Evolutionary conservation across 1,139 yeast species (phyloP).

Genomic region (Entelexis paramagnoliae): DNA sequence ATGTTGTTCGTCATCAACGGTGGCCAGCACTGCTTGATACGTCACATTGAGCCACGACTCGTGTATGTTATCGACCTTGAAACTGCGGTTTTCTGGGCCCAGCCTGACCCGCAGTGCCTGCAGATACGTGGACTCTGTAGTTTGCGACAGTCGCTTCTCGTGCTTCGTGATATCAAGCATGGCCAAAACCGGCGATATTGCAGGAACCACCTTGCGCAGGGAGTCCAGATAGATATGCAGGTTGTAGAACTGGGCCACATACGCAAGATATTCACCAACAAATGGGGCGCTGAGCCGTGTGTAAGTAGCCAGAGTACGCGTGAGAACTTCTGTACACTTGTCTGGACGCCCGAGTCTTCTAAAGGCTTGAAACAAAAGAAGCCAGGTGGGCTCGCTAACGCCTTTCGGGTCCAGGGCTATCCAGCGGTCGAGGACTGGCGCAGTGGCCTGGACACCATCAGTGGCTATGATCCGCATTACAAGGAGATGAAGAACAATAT

Average conservation of each 20-base stretch:
- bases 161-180: constrained; percentile 12
- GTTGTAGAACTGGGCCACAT: constrained; percentile 20
- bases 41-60: constrained; percentile 24
- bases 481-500: constrained; percentile 19
- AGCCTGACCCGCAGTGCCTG: constrained; percentile 2
- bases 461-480: constrained; percentile 18
- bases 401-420: constrained; percentile 10
- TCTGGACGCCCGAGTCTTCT: constrained; percentile 21
- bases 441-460: constrained; percentile 20
- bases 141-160: constrained; percentile 1
- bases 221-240: constrained; percentile 13
- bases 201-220: constrained; percentile 17
- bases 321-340: constrained; percentile 19
- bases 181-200: constrained; percentile 6
- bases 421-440: constrained; percentile 20
- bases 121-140: neutral
- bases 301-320: constrained; percentile 9
- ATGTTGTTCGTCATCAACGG: constrained; percentile 19
- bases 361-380: constrained; percentile 21
- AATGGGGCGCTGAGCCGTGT: constrained; percentile 17
- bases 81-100: constrained; percentile 3
- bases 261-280: constrained; percentile 21
- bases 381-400: constrained; percentile 22
- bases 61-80: constrained; percentile 10
- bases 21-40: constrained; percentile 26